Evolutionary conservation across 805 yeast genomes (phyloP).

Genomic region (Metschnikowia aberdeeniae): DNA sequence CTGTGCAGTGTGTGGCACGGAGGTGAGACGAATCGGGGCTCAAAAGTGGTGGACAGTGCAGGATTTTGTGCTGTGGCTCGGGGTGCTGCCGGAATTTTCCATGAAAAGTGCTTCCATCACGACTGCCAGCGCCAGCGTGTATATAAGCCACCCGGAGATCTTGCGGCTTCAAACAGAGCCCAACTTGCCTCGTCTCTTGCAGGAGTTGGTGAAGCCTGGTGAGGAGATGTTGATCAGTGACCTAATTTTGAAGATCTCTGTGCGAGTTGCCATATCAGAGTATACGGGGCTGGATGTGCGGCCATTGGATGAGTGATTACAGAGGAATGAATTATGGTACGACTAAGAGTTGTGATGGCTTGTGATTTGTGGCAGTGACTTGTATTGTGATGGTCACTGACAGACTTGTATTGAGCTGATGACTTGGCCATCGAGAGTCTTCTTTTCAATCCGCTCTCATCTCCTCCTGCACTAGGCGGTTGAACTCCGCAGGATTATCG

Average conservation of each 20-base stretch:
- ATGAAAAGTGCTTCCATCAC: conserved; percentile 45
- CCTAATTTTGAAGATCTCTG: conserved; percentile 45
- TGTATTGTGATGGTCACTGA: no score
- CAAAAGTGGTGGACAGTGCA: conserved; percentile 26
- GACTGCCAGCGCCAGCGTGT: conserved; percentile 36
- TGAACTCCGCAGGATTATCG: conserved; percentile 58
- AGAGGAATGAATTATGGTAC: not conserved
- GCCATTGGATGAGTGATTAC: conserved; percentile 14
- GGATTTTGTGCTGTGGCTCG: conserved; percentile 39
- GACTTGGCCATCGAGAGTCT: no score
- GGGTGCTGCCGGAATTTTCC: conserved; percentile 25
- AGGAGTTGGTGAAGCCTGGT: conserved; percentile 34
- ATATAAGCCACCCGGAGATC: conserved; percentile 44
- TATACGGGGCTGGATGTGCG: conserved; percentile 23
- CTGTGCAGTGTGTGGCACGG: conserved; percentile 75
- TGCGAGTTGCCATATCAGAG: conserved; percentile 18
- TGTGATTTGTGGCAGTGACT: not conserved
- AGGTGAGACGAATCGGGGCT: conserved; percentile 23
- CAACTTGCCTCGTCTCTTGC: conserved; percentile 36
- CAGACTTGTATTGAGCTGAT: no score
- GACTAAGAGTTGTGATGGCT: no score
- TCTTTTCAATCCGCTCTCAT: no score
- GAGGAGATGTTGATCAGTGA: conserved; percentile 55
- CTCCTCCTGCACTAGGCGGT: conserved; percentile 46
- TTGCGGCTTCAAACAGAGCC: conserved; percentile 44